Percentiles rank a stretch among this genome's conserved stretches.
phyloP scores from a whole-genome alignment of 495 filamentous ascomycete species.

The Tuber umbilicatum region DNA sequence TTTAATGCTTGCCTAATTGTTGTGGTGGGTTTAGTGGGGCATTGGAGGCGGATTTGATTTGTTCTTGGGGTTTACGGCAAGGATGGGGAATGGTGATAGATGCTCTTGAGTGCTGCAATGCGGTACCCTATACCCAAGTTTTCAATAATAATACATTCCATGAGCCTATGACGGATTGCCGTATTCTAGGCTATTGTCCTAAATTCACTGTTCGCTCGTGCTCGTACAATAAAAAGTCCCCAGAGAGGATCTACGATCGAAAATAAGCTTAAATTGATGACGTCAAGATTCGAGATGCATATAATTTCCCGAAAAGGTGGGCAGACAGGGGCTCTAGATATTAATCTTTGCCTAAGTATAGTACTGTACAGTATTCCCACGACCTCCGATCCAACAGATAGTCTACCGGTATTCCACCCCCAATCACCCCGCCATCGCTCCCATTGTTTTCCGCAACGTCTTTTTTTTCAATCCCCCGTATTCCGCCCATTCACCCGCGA shows the following conservation, averaged over 20 bases:
- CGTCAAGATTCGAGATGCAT: constrained; percentile 12
- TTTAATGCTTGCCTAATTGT: not conserved
- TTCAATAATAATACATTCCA: not conserved
- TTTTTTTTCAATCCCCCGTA: too few species aligned
- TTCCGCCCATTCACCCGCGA: too few species aligned
- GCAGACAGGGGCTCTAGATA: too few species aligned
- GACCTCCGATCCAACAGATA: too few species aligned
- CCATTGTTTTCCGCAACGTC: too few species aligned
- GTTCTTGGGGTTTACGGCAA: not conserved
- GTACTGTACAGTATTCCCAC: too few species aligned
- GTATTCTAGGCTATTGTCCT: not conserved
- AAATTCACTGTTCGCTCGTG: not conserved
- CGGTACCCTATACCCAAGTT: not conserved
- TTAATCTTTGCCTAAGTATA: too few species aligned
- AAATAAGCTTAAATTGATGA: constrained; percentile 35
- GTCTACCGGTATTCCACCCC: too few species aligned
- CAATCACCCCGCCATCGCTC: too few species aligned
- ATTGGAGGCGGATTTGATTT: constrained; percentile 1
- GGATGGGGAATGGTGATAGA: not conserved
- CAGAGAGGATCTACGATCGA: constrained; percentile 19
- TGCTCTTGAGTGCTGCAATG: not conserved
- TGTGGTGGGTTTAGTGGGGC: not conserved
- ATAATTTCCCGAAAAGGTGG: too few species aligned
- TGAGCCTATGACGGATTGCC: not conserved
- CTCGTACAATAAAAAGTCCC: not conserved